phyloP scores from a whole-genome alignment of 208 protist species.

The Angomonas desouzai region DNA sequence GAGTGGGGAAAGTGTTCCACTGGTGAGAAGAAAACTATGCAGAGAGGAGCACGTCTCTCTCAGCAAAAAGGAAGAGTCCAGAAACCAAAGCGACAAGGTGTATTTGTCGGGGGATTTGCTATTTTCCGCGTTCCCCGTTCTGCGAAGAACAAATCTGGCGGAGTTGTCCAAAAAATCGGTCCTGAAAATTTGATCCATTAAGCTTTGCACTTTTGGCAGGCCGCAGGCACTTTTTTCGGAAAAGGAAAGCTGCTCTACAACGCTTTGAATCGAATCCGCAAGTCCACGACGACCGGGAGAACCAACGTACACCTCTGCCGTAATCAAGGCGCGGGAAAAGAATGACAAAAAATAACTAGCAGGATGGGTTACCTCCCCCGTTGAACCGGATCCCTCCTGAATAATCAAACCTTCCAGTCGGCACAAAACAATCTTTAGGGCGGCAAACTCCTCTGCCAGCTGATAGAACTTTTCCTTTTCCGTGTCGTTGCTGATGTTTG shows the following conservation, averaged over 20 bases:
- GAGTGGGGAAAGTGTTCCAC: constrained; percentile 95
- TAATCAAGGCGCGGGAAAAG: constrained; percentile 69
- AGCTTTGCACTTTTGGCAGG: constrained; percentile 66
- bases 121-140: neutral
- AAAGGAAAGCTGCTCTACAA: constrained; percentile 53
- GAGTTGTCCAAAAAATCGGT: constrained; percentile 7
- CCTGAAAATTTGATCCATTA: constrained; percentile 63
- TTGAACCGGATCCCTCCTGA: neutral
- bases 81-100: constrained; percentile 90
- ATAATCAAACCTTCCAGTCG: constrained; percentile 53
- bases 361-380: constrained; percentile 49
- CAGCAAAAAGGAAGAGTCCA: constrained; percentile 83
- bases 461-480: constrained; percentile 24
- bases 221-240: constrained; percentile 56
- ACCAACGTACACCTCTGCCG: constrained; percentile 54
- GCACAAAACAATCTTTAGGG: constrained; percentile 70
- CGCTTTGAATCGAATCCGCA: constrained; percentile 54
- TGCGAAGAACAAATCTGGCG: neutral
- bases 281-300: constrained; percentile 28
- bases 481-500: constrained; percentile 19
- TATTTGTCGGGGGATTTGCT: constrained; percentile 10
- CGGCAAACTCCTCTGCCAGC: constrained; percentile 62
- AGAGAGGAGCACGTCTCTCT: constrained; percentile 36
- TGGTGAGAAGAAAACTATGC: constrained; percentile 91
- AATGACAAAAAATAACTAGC: constrained; percentile 66